These are phyloP conservation scores for Adansonia grandidieri DNA, from an alignment of 441 rosid genomes.

Conservation along the genomic window DNA sequence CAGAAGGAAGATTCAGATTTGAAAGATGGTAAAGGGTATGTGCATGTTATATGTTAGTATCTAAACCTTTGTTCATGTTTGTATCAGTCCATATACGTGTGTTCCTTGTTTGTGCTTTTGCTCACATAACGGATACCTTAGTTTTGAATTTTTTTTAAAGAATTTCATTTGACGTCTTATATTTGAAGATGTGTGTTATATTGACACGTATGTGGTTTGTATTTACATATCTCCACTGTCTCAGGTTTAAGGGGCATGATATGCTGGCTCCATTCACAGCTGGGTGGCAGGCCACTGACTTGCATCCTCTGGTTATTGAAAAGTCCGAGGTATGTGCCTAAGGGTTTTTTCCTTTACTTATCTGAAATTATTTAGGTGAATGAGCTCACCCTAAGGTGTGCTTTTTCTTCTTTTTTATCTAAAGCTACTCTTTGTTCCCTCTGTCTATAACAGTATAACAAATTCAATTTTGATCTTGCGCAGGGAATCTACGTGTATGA, in stretches of 20 bases:
- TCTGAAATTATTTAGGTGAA: neutral
- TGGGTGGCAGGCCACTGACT: constrained; percentile 86
- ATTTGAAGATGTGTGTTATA: neutral
- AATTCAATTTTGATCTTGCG: constrained; percentile 24
- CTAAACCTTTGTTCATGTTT: neutral
- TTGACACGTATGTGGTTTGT: neutral
- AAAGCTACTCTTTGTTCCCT: constrained; percentile 6
- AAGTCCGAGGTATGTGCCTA: constrained; percentile 65
- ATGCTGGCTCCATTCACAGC: constrained; percentile 99
- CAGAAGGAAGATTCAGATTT: constrained; percentile 49
- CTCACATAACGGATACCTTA: neutral
- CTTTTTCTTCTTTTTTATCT: neutral
- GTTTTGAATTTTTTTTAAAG: neutral
- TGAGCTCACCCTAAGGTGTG: neutral
- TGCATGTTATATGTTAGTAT: neutral
- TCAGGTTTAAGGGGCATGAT: constrained; percentile 88
- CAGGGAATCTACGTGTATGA: constrained; percentile 94
- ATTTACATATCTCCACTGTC: constrained; percentile 19
- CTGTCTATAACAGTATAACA: constrained; percentile 9
- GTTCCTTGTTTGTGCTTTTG: neutral
- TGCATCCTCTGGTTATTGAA: constrained; percentile 73
- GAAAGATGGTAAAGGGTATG: constrained; percentile 41
- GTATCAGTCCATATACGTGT: neutral
- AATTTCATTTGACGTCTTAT: neutral
- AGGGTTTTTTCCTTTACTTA: neutral